Base-by-base conservation (phyloP, 306 rosid species). In the Argentina anserina region DNA sequence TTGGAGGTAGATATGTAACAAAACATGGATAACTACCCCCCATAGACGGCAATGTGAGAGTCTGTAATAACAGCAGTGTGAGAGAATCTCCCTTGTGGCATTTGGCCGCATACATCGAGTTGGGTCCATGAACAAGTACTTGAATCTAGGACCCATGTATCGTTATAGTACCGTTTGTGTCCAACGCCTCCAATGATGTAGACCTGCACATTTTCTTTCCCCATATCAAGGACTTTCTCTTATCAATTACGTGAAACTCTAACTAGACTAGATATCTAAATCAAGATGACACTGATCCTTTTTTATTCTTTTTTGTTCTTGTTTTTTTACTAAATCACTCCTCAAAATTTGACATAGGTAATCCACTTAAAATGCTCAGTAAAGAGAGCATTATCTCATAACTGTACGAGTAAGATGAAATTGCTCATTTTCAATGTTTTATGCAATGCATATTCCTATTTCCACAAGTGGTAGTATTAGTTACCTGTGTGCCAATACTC, bases 131-230 rank as follows among this genome's bases (percentile, higher is more conserved):
- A 90, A 81, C 89, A 88, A 61, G 86, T 83, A 79, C 78, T 74
- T 74, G 90, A 78, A 70, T 94, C 99, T 49, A 94, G 86, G 73
- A 90, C 81, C 99, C 99, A 94, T 8, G 84, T 87, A 81, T 94
- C 99, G 52, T 83, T 90, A 76, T 84, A 94, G 76, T 94, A 94
- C 34, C 81, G 88, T 76, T 88, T 89, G 75, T 91, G 93, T 78
- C 99, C 99, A 28, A 94, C 97, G 60, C 99, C 99, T 77, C 97
- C 99, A 73, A 91, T 82, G 60, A 94, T 78, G 71, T 87, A 91
- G 9, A 90, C 82, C 99, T 94, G 91, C 67, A 65, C 21, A 25
- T 25, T 12, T 7, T 5, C 1, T 56, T 26, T 5, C 13, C 10
- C 0, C 46, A 65, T 49, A 31, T 65, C 69, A 65, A 65, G 43